Base-by-base conservation (phyloP, 306 rosid genomes). In the Phaseolus lunatus region DNA sequence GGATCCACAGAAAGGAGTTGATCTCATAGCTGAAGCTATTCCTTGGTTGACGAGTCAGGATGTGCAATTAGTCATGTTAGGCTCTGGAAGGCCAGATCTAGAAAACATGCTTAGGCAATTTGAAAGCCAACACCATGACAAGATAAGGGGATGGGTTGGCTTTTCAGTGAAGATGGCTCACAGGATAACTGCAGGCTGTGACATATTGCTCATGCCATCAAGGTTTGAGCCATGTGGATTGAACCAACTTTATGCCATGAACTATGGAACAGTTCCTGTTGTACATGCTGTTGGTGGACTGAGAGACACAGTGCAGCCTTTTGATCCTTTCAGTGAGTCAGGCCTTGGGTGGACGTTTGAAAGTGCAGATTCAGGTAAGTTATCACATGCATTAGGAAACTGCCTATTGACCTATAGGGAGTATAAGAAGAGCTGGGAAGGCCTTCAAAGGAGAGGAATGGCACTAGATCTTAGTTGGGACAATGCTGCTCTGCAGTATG, bases 1-100 rank as follows among this genome's bases (percentile, higher is more conserved):
- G 79, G 97, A 95, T 89, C 86, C 69, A 1, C 98, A 95, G 85
- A 95, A 95, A 80, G 98, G 98, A 27, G 91, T 95, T 19, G 98
- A 95, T 84, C 82, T 95, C 68, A 95, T 95, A 72, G 97, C 90
- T 2, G 86, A 89, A 84, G 93, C 96, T 3, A 84, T 95, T 76
- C 98, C 95, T 12, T 95, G 98, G 98, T 81, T 95, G 93, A 50
- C 90, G 81, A 86, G 76, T 57, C 97, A 92, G 76, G 90, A 95
- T 52, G 91, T 90, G 81, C 98, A 95, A 75, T 79, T 95, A 56
- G 39, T 95, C 86, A 88, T 95, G 98, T 77, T 95, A 80, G 98
- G 98, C 57, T 87, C 97, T 0, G 98, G 97, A 37, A 80, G 97
- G 64, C 87, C 83, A 5, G 98, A 95, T 82, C 76, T 95, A 73